Percentiles rank a stretch among this genome's conserved stretches.
These are phyloP conservation scores for Teunomyces stri DNA, from an alignment of 805 yeast genomes.

Conservation along the genomic window DNA sequence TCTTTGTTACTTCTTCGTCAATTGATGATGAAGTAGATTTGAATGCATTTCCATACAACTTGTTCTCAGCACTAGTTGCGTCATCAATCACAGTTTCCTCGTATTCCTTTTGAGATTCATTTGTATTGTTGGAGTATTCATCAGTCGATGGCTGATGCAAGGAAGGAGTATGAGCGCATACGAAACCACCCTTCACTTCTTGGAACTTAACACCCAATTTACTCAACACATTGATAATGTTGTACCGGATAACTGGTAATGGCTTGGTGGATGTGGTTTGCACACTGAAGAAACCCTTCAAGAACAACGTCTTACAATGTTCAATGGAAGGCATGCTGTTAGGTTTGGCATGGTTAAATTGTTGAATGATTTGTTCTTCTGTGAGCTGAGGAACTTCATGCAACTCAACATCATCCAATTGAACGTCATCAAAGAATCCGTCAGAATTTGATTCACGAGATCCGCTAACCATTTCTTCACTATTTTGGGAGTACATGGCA, in stretches of 20 bases:
- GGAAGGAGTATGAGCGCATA: conserved; percentile 69
- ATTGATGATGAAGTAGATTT: conserved; percentile 32
- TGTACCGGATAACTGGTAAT: conserved; percentile 80
- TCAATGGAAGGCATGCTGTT: conserved; percentile 93
- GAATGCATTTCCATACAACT: conserved; percentile 41
- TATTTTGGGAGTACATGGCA: conserved; percentile 39
- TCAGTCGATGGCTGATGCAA: conserved; percentile 19
- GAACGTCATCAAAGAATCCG: conserved; percentile 58
- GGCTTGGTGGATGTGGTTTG: conserved; percentile 95
- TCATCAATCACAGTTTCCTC: conserved; percentile 14
- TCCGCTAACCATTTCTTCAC: conserved; percentile 35
- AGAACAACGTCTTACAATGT: conserved; percentile 83
- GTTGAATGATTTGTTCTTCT: conserved; percentile 42
- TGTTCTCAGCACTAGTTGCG: conserved; percentile 29
- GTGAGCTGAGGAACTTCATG: conserved; percentile 35
- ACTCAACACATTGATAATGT: conserved; percentile 72
- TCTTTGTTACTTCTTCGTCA: conserved; percentile 17
- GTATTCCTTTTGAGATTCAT: conserved; percentile 17
- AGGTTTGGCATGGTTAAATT: conserved; percentile 54
- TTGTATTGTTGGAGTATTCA: conserved; percentile 14
- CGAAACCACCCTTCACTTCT: conserved; percentile 92
- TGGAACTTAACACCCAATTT: conserved; percentile 76
- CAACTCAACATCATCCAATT: conserved; percentile 37
- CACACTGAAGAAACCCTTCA: conserved; percentile 91
- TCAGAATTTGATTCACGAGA: conserved; percentile 30